Conservation (phyloP, 805 yeast genomes). For the Alloascoidea hylecoeti region DNA sequence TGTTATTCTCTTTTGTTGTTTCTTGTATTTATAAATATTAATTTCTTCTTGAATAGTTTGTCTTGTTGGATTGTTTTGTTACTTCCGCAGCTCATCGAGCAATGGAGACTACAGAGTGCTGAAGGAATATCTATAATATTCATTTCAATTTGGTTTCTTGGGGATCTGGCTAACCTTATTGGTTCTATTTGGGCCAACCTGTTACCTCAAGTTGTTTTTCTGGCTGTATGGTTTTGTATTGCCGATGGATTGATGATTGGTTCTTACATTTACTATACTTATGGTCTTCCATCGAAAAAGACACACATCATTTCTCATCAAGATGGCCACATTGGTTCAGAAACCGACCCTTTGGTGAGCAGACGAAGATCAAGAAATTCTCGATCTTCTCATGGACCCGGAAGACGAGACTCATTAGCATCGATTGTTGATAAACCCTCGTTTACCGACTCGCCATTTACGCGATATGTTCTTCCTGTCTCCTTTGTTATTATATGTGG, state of each 20-base stretch:
- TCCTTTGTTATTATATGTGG: constrained; percentile 38
- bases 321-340: too few species aligned
- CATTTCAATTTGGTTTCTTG: constrained; percentile 39
- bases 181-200: constrained; percentile 46
- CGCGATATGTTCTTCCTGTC: constrained; percentile 34
- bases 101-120: constrained; percentile 44
- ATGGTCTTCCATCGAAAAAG: constrained; percentile 25
- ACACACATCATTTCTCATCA: too few species aligned
- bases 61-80: constrained; percentile 50
- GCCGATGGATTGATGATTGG: constrained; percentile 37
- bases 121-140: constrained; percentile 49
- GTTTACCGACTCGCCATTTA: constrained; percentile 25
- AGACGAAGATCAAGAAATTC: constrained; percentile 18
- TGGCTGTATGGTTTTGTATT: constrained; percentile 46
- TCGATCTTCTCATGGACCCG: constrained; percentile 15
- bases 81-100: constrained; percentile 50
- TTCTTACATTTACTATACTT: constrained; percentile 32
- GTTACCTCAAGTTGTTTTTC: constrained; percentile 38
- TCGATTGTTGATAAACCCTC: constrained; percentile 30
- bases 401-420: constrained; percentile 34
- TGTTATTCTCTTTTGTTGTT: not conserved
- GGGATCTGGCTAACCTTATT: constrained; percentile 36
- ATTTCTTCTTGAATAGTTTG: constrained; percentile 14
- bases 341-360: constrained; percentile 2
- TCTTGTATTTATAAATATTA: not conserved